phyloP scores from a whole-genome alignment of 352 stramenopile genomes.

The Phytophthora sansomeana region DNA sequence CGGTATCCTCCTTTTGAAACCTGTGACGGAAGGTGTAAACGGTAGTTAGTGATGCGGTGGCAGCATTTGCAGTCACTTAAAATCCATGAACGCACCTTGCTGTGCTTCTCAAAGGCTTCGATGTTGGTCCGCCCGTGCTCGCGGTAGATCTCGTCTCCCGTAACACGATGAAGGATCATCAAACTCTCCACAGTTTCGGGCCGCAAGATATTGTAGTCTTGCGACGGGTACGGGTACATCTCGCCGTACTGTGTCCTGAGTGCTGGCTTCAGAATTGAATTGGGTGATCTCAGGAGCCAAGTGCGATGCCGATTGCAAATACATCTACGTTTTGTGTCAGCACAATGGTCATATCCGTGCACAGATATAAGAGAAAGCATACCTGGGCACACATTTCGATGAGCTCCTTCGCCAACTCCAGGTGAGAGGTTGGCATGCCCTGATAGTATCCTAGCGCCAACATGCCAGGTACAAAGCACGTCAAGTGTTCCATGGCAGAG shows the following conservation, averaged over 20 bases:
- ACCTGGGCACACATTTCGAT: slow-evolving; percentile 78
- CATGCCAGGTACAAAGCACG: slow-evolving; percentile 90
- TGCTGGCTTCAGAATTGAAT: slow-evolving; percentile 50
- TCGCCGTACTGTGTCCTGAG: slow-evolving; percentile 16
- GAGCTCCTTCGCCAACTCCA: slow-evolving; percentile 77
- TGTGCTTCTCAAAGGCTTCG: slow-evolving; percentile 72
- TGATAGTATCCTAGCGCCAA: slow-evolving; percentile 72
- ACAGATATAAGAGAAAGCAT: background rate
- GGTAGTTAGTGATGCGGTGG: background rate
- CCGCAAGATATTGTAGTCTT: slow-evolving; percentile 80
- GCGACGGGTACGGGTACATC: slow-evolving; percentile 16
- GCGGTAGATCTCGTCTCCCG: slow-evolving; percentile 79
- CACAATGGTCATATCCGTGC: background rate
- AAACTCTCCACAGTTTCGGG: slow-evolving; percentile 92
- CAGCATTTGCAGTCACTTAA: background rate
- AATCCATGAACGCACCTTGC: slow-evolving; percentile 42
- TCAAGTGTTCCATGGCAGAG: slow-evolving; percentile 83
- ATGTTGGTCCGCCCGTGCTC: slow-evolving; percentile 86
- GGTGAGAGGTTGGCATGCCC: slow-evolving; percentile 59
- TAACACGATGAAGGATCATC: slow-evolving; percentile 91
- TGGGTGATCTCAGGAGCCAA: slow-evolving; percentile 80
- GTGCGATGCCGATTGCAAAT: slow-evolving; percentile 56
- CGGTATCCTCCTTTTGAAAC: slow-evolving; percentile 69
- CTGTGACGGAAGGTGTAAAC: slow-evolving; percentile 23
- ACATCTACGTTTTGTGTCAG: slow-evolving; percentile 58